Evolutionary conservation across 345 rosid genomes (phyloP).

Genomic region (Rubroshorea leprosula): DNA sequence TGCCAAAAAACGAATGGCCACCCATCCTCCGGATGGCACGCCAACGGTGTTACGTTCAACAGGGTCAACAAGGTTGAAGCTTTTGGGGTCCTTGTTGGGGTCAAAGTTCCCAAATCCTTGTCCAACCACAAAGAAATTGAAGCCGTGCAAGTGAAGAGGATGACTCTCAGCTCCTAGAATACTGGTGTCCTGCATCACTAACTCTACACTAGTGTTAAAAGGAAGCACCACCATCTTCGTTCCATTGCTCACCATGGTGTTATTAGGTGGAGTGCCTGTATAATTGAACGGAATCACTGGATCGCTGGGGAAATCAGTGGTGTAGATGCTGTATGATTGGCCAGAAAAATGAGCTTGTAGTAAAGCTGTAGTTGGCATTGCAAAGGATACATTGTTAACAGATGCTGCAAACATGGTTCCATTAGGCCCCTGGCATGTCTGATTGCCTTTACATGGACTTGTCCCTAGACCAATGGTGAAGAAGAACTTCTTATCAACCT

Average conservation of each 20-base stretch:
- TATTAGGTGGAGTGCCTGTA: slow-evolving; percentile 54
- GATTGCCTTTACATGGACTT: slow-evolving; percentile 43
- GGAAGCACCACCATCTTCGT: slow-evolving; percentile 56
- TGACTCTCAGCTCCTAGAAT: slow-evolving; percentile 73
- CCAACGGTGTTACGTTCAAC: slow-evolving; percentile 66
- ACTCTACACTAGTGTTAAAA: slow-evolving; percentile 54
- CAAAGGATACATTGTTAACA: slow-evolving; percentile 53
- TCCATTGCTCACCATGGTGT: slow-evolving; percentile 50
- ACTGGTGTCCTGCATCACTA: slow-evolving; percentile 59
- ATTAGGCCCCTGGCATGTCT: slow-evolving; percentile 67
- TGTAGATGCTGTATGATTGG: slow-evolving; percentile 42
- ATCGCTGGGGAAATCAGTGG: slow-evolving; percentile 36
- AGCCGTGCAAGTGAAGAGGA: slow-evolving; percentile 69
- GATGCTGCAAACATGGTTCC: slow-evolving; percentile 60
- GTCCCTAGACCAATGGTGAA: slow-evolving; percentile 58
- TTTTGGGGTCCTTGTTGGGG: slow-evolving; percentile 44
- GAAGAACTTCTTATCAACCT: slow-evolving; percentile 42
- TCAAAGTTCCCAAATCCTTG: slow-evolving; percentile 70
- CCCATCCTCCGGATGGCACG: no score
- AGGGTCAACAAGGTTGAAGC: slow-evolving; percentile 57
- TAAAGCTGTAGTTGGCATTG: slow-evolving; percentile 53
- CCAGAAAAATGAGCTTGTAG: slow-evolving; percentile 56
- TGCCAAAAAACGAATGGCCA: slow-evolving; percentile 60
- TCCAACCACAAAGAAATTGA: slow-evolving; percentile 64
- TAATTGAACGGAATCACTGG: slow-evolving; percentile 45